phyloP scores from a whole-genome alignment of 108 stramenopile species.

The Mediolabrus comicus region DNA sequence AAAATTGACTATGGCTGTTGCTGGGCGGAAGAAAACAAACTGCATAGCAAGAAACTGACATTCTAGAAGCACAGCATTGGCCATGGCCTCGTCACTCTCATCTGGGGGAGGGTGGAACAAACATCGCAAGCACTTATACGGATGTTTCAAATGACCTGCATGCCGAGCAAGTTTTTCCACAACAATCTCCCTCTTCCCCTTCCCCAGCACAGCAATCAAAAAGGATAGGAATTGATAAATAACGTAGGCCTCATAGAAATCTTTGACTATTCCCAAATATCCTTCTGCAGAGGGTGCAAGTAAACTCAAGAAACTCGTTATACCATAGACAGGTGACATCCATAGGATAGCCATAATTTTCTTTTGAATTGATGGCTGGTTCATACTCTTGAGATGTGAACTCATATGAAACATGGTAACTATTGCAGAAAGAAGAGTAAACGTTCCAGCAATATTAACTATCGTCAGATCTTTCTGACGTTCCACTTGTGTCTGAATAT shows the following conservation, averaged over 20 bases:
- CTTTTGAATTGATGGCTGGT: constrained; percentile 82
- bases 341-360: constrained; percentile 85
- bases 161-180: constrained; percentile 61
- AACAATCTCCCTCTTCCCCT: constrained; percentile 61
- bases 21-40: constrained; percentile 80
- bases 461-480: constrained; percentile 59
- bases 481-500: constrained; percentile 20
- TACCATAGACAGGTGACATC: constrained; percentile 87
- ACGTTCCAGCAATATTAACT: constrained; percentile 74
- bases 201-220: constrained; percentile 80
- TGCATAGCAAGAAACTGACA: constrained; percentile 85
- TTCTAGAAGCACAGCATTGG: constrained; percentile 79
- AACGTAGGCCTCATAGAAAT: constrained; percentile 69
- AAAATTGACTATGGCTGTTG: constrained; percentile 63
- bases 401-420: constrained; percentile 85
- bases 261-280: constrained; percentile 69
- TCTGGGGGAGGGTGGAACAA: constrained; percentile 65
- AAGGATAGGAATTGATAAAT: constrained; percentile 84
- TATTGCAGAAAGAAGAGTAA: constrained; percentile 73
- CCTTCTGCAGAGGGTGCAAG: constrained; percentile 57
- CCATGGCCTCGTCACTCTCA: constrained; percentile 62
- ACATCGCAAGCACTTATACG: constrained; percentile 49
- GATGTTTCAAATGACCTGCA: constrained; percentile 59
- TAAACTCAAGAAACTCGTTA: constrained; percentile 73
- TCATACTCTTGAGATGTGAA: constrained; percentile 70